Percentiles rank a stretch among this genome's conserved stretches.
Conservation (phyloP, 805 yeast genomes). For the Saccharomyces kudriavzevii region DNA sequence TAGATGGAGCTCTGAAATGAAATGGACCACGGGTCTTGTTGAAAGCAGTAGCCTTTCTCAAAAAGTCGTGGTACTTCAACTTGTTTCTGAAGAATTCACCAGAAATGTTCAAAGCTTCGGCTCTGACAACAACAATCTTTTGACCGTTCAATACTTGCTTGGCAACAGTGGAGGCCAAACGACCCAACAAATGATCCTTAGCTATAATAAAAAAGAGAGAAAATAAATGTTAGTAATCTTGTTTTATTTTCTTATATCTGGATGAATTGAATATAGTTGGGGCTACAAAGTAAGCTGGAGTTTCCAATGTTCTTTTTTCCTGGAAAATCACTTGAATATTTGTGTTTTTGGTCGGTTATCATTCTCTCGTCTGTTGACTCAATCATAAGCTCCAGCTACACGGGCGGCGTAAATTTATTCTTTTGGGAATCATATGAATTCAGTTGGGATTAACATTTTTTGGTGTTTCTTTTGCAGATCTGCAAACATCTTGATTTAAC, state of each 20-base stretch:
- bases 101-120: slow-evolving; percentile 96
- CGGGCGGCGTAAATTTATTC: not conserved
- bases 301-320: not conserved
- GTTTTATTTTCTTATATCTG: not conserved
- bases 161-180: slow-evolving; percentile 97
- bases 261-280: not conserved
- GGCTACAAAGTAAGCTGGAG: not conserved
- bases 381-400: not conserved
- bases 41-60: slow-evolving; percentile 98
- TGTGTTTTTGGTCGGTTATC: too few species aligned
- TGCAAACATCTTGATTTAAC: not conserved
- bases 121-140: slow-evolving; percentile 94
- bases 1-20: slow-evolving; percentile 99
- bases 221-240: slow-evolving; percentile 9
- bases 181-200: slow-evolving; percentile 99
- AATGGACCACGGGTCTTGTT: slow-evolving; percentile 99
- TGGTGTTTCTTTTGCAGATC: not conserved
- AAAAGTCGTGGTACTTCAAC: slow-evolving; percentile 99
- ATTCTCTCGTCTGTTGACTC: not conserved
- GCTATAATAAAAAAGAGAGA: slow-evolving; percentile 32
- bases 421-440: not conserved
- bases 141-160: slow-evolving; percentile 98
- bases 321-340: too few species aligned
- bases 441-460: not conserved
- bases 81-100: slow-evolving; percentile 99